Percentiles rank a stretch among this genome's conserved stretches.
Evolutionary conservation across 768 basidiomycete species (phyloP).

Genomic region (Suillus fuscotomentosus): DNA sequence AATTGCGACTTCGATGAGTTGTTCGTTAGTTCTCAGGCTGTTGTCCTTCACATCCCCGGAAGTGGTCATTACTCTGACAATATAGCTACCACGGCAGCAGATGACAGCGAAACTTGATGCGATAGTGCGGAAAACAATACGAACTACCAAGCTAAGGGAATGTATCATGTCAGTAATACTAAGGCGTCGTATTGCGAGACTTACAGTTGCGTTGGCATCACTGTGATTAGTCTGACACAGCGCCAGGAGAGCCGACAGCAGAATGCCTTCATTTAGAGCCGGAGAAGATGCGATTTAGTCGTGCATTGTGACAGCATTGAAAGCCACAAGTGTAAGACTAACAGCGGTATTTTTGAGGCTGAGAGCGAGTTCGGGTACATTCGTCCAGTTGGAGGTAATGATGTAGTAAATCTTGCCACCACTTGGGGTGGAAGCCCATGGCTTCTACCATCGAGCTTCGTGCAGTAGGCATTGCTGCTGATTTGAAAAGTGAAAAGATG

Average conservation of each 20-base stretch:
- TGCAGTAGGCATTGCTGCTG: conserved; percentile 70
- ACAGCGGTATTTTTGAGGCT: too few species aligned
- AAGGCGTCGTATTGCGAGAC: conserved; percentile 18
- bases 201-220: conserved; percentile 51
- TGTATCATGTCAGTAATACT: neutral
- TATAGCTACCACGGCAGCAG: conserved; percentile 54
- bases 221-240: conserved; percentile 49
- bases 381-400: conserved; percentile 52
- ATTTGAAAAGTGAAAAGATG: conserved; percentile 71
- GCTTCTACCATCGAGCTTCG: conserved; percentile 71
- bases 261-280: conserved; percentile 59
- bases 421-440: conserved; percentile 68
- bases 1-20: conserved; percentile 64
- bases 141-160: conserved; percentile 59
- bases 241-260: conserved; percentile 63
- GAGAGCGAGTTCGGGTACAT: too few species aligned
- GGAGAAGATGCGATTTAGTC: conserved; percentile 70
- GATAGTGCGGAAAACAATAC: conserved; percentile 71
- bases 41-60: conserved; percentile 29
- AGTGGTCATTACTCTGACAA: conserved; percentile 54
- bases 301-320: conserved; percentile 77
- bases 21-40: conserved; percentile 37
- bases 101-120: conserved; percentile 57
- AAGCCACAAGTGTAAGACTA: conserved; percentile 66
- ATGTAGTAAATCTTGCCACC: conserved; percentile 68